phyloP scores from a whole-genome alignment of 805 yeast genomes.

The Sugiyamaella lignohabitans region DNA sequence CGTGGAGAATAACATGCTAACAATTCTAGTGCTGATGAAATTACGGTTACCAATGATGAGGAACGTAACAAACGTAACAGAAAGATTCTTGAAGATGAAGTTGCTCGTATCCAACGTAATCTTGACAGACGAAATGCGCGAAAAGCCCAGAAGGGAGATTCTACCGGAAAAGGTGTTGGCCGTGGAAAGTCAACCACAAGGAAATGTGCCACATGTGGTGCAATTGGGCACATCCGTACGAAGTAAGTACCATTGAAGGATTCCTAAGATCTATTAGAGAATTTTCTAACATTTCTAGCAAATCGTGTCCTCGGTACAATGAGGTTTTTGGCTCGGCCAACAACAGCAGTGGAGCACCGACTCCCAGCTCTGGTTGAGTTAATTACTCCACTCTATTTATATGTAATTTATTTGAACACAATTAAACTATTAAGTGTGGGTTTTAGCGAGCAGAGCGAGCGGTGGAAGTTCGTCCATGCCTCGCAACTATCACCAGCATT shows the following conservation, averaged over 20 bases:
- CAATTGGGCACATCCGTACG: conserved; percentile 89
- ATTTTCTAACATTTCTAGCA: conserved; percentile 24
- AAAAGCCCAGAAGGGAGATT: conserved; percentile 39
- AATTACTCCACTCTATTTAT: conserved; percentile 3
- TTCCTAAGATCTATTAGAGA: background rate
- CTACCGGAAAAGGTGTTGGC: conserved; percentile 46
- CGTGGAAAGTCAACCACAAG: conserved; percentile 69
- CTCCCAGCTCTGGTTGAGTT: conserved; percentile 5
- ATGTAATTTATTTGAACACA: background rate
- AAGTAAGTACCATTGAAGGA: conserved; percentile 38
- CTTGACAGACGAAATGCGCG: conserved; percentile 60
- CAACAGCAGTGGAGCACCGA: conserved; percentile 16
- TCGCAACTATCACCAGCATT: too few species aligned
- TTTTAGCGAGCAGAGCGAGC: background rate
- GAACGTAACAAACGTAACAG: conserved; percentile 74
- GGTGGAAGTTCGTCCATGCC: too few species aligned
- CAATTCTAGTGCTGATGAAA: conserved; percentile 46
- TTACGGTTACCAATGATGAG: conserved; percentile 72
- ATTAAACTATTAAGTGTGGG: background rate
- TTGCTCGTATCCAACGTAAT: conserved; percentile 75
- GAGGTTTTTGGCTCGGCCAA: conserved; percentile 31
- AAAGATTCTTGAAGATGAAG: conserved; percentile 70
- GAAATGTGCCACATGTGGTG: conserved; percentile 92
- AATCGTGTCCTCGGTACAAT: conserved; percentile 82
- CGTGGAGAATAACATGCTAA: too few species aligned